Base-by-base conservation (phyloP, 495 filamentous ascomycete species). In the Penicillium pancosmium region DNA sequence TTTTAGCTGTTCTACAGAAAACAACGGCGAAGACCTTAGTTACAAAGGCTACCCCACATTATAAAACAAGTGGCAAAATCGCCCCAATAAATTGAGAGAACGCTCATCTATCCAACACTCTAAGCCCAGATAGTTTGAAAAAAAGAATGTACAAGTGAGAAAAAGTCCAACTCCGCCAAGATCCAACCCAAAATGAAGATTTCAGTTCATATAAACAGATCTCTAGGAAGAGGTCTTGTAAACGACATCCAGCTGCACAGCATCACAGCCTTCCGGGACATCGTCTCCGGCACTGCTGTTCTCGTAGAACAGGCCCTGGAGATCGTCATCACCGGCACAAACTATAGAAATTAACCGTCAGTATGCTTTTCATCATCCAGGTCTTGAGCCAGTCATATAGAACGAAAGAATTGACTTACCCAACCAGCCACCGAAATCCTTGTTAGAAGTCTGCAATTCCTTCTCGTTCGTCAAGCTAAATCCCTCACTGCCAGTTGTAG, bases 371-470 rank as follows among this genome's bases (percentile, higher is more conserved):
- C 27, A 7, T 8, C 8, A 9, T 0, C 27, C 5, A 31, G 27
- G 27, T 31, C 1, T 31, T 31, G 27, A 31, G 6, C 27, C 12
- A 27, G 8, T 2, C 19, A 46, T 21, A 25, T 15, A 25, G 36
- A 40, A 8, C n/a, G 13, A 27, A 18, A 44, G 33, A 5, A 35
- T 40, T 19, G 48, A 68, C 73, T 51, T 64, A 77, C 75, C 73
- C 5, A 76, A 55, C 76, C 76, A 79, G 4, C 76, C 71, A 35
- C 60, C 68, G 54, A 74, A 79, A 7, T 59, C 55, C 27, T 47
- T 52, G 19, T 49, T 49, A 12, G 33, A 23, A 36, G 51, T 64
- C 55, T 49, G 64, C 59, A 71, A 51, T 33, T 66, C 11, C 5
- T 69, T 69, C 25, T 56, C 64, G 0, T 35, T 58, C 33, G 64